These are phyloP conservation scores for Penicillium pancosmium DNA, from an alignment of 495 filamentous ascomycete genomes.

Conservation along the genomic window DNA sequence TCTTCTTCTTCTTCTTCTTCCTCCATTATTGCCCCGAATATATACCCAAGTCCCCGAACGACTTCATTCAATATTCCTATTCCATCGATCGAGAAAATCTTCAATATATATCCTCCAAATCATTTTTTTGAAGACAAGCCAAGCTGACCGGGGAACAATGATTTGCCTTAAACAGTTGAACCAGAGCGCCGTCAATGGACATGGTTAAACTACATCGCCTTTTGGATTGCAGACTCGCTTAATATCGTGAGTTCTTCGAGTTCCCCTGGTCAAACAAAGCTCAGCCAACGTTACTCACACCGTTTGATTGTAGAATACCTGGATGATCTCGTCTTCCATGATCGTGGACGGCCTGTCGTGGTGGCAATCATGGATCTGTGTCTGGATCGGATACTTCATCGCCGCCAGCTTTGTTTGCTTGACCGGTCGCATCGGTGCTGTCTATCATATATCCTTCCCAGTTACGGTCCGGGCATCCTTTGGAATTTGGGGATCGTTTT, in stretches of 20 bases:
- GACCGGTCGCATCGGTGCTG: slow-evolving; percentile 86
- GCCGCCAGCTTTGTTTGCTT: slow-evolving; percentile 72
- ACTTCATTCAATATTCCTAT: not conserved
- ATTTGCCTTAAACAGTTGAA: slow-evolving; percentile 59
- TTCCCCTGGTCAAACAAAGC: not conserved
- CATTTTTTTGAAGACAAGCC: not conserved
- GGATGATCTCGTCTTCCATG: slow-evolving; percentile 92
- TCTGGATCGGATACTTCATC: slow-evolving; percentile 82
- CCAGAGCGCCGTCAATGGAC: slow-evolving; percentile 84
- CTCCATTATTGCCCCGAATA: not conserved
- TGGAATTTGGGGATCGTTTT: slow-evolving; percentile 84
- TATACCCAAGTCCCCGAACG: not conserved
- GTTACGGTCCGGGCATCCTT: slow-evolving; percentile 76
- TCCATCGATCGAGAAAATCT: not conserved
- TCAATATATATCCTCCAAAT: no score
- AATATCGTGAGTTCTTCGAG: slow-evolving; percentile 66
- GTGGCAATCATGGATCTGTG: slow-evolving; percentile 95
- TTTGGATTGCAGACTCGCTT: slow-evolving; percentile 93
- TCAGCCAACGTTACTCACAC: not conserved
- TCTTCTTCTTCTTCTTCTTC: not conserved
- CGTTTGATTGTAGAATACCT: slow-evolving; percentile 68
- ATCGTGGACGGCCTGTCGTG: slow-evolving; percentile 81
- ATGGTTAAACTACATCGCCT: slow-evolving; percentile 85
- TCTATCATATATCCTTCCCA: slow-evolving; percentile 87
- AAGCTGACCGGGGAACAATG: slow-evolving; percentile 22